A percentile compares a stretch with the other conserved stretches of the same genome.
Evolutionary conservation across 169 alveolate species (phyloP).

Genomic region (Plasmodium billcollinsi): DNA sequence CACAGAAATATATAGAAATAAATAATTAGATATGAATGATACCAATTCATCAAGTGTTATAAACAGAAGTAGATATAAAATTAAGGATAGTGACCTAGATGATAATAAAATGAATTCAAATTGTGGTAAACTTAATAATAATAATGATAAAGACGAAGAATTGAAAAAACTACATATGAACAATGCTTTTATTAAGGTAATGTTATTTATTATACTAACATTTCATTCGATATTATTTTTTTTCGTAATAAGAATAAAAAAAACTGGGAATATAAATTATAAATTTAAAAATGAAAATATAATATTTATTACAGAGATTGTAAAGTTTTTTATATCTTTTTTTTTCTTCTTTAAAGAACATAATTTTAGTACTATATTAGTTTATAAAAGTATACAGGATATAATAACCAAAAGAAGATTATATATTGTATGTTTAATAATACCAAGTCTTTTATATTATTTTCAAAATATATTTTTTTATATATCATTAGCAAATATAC

Average conservation of each 20-base stretch:
- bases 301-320: slow-evolving; percentile 50
- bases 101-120: too few relatives aligned
- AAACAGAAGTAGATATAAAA: background rate
- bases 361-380: slow-evolving; percentile 21
- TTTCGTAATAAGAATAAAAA: slow-evolving; percentile 22
- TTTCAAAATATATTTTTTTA: slow-evolving; percentile 55
- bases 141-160: background rate
- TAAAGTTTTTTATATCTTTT: slow-evolving; percentile 10
- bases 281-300: slow-evolving; percentile 40
- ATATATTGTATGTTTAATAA: slow-evolving; percentile 11
- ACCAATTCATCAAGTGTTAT: background rate
- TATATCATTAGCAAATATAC: slow-evolving; percentile 32
- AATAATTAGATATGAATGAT: background rate
- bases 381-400: slow-evolving; percentile 4
- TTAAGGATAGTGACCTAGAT: too few relatives aligned
- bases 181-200: background rate
- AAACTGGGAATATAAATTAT: slow-evolving; percentile 28
- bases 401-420: background rate
- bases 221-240: slow-evolving; percentile 27
- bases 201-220: slow-evolving; percentile 15
- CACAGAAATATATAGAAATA: background rate
- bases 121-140: too few relatives aligned
- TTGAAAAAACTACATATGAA: background rate
- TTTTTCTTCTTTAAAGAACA: slow-evolving; percentile 26
- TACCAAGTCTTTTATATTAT: slow-evolving; percentile 63